These are phyloP conservation scores for Blastosporella zonata DNA, from an alignment of 1,284 basidiomycete species.

Conservation along the genomic window DNA sequence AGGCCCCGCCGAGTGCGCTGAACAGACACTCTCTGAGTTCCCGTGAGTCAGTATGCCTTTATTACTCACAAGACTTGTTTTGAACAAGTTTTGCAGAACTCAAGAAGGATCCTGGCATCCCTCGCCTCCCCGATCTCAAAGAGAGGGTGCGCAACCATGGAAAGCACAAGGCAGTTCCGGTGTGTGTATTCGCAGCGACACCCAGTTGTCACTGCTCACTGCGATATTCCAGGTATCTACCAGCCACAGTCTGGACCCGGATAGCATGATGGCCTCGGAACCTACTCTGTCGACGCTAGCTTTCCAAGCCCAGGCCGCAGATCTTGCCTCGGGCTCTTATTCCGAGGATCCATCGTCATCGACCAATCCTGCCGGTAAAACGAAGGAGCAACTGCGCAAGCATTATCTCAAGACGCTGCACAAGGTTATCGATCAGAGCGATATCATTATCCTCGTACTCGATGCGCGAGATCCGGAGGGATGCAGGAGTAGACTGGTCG, in stretches of 20 bases:
- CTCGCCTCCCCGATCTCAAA: conserved; percentile 70
- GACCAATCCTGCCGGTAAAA: conserved; percentile 38
- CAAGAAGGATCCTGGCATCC: conserved; percentile 82
- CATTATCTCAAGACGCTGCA: conserved; percentile 77
- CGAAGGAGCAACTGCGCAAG: conserved; percentile 63
- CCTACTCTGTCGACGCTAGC: conserved; percentile 63
- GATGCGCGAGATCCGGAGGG: conserved; percentile 94
- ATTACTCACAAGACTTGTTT: background rate
- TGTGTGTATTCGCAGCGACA: conserved; percentile 22
- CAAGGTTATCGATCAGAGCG: conserved; percentile 92
- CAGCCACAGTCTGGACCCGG: conserved; percentile 41
- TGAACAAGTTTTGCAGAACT: conserved; percentile 45
- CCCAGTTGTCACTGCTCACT: conserved; percentile 11
- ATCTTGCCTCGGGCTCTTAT: conserved; percentile 34
- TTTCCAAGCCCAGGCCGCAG: conserved; percentile 38
- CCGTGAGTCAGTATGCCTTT: conserved; percentile 34
- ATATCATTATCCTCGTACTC: conserved; percentile 85
- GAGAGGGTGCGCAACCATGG: conserved; percentile 52
- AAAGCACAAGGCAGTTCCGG: conserved; percentile 42
- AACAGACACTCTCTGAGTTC: conserved; percentile 4
- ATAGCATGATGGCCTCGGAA: conserved; percentile 70
- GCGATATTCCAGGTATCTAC: conserved; percentile 26
- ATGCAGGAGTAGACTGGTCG: conserved; percentile 81
- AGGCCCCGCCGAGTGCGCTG: background rate
- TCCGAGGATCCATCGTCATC: conserved; percentile 33